Evolutionary conservation across 148 eudicot genomes (phyloP).

Genomic region (Oxyria digyna): DNA sequence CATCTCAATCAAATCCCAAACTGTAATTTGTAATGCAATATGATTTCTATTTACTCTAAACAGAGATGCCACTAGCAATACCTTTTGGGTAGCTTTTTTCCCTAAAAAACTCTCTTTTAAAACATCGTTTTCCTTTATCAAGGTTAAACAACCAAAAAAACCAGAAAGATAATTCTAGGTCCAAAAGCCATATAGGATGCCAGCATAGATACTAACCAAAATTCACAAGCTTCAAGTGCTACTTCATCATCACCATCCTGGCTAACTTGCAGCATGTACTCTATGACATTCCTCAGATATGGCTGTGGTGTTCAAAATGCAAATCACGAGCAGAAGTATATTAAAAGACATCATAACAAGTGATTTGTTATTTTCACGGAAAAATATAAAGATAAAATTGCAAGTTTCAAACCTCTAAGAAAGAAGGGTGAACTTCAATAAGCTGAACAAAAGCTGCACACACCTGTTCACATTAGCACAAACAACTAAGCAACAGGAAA

Average conservation of each 20-base stretch:
- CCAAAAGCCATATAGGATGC: background rate
- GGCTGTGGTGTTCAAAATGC: slow-evolving; percentile 40
- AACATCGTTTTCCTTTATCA: background rate
- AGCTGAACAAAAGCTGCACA: slow-evolving; percentile 95
- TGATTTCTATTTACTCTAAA: background rate
- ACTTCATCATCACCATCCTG: slow-evolving; percentile 92
- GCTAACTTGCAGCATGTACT: slow-evolving; percentile 87
- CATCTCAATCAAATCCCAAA: background rate
- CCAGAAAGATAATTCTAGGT: background rate
- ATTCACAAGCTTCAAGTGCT: slow-evolving; percentile 98
- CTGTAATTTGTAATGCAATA: background rate
- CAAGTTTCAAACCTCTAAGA: slow-evolving; percentile 58
- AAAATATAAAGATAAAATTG: background rate
- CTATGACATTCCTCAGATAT: slow-evolving; percentile 70
- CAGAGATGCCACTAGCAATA: background rate
- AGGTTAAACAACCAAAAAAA: background rate
- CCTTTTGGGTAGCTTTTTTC: background rate
- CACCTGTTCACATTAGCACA: slow-evolving; percentile 41
- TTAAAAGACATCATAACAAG: background rate
- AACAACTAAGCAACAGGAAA: slow-evolving; percentile 8
- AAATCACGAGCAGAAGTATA: slow-evolving; percentile 5
- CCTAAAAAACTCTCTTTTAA: background rate
- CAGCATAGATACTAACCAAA: slow-evolving; percentile 41
- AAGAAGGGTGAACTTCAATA: slow-evolving; percentile 78
- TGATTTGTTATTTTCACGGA: background rate